Evolutionary conservation across 73 alveolate genomes (phyloP).

Genomic region (Stentor coeruleus): DNA sequence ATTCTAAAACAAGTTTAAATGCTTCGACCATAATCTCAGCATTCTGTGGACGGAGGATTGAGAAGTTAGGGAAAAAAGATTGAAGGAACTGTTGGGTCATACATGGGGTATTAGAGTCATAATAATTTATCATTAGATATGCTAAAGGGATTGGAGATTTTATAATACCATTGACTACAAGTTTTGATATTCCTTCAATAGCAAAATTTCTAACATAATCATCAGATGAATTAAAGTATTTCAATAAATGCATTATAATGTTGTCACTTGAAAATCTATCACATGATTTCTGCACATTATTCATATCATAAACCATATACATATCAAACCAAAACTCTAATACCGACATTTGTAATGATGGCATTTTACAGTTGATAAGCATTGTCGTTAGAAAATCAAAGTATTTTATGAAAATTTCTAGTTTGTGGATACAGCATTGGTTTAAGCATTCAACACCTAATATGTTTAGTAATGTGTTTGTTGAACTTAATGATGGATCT

Average conservation of each 20-base stretch:
- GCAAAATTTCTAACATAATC: background rate
- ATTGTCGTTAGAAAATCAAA: too few relatives aligned
- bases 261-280: too few relatives aligned
- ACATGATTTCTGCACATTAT: background rate
- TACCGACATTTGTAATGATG: background rate
- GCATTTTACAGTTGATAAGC: background rate
- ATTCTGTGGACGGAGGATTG: background rate
- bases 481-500: background rate
- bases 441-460: background rate
- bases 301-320: background rate
- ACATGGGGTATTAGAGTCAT: background rate
- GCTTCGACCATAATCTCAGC: background rate
- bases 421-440: background rate
- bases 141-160: background rate
- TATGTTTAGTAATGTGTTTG: too few relatives aligned
- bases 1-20: too few relatives aligned
- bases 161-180: too few relatives aligned
- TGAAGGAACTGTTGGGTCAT: background rate
- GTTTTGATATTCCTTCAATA: background rate
- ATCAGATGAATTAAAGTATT: background rate
- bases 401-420: background rate
- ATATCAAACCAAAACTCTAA: background rate
- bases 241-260: background rate
- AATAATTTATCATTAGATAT: background rate
- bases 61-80: background rate